Base-by-base conservation (phyloP, 345 rosid species). In the Erysimum cheiranthoides region DNA sequence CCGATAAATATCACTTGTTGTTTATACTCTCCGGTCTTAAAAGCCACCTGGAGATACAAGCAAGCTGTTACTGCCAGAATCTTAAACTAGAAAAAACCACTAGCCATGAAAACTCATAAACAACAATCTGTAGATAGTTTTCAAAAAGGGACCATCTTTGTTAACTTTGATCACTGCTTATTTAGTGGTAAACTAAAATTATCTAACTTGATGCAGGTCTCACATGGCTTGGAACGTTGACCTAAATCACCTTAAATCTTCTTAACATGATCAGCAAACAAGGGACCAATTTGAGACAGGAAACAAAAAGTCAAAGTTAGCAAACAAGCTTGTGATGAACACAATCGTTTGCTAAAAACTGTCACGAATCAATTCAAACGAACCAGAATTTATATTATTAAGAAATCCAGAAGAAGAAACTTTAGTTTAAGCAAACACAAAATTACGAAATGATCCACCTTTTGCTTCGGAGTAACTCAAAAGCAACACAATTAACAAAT, bases 1-100 rank as follows among this genome's bases (percentile, higher is more conserved):
- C 96, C 97, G 70, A 94, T 86, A 68, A 94, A 91, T 60, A 92
- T 80, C 62, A 87, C 92, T 80, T 94, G 97, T 60, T 92, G 97
- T 79, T 84, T 92, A 79, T 88, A 89, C 57, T 94, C 97, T 51
- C 97, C 96, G 0, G 93, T 89, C 84, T 89, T 89, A 82, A 94
- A 94, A 71, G 98, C 98, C 53, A 94, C 98, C 96, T 94, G 84
- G 64, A 76, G 68, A 69, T 54, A 45, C 17, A 57, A 53, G n/a
- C 54, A 50, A 61, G 39, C 67, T 74, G 52, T 73, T 47, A 58
- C 67, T 2, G 9, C 16, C 9, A 35, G 21, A 39, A 52, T 11
- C 17, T 25, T 25, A 60, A 10, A 25, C 39, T 9, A 7, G 27
- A 51, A 3, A 51, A 3, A 25, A 12, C 59, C 34, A 64, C 25